Base-by-base conservation (phyloP, 2,329 filamentous ascomycete species). In the Colletotrichum karsti region DNA sequence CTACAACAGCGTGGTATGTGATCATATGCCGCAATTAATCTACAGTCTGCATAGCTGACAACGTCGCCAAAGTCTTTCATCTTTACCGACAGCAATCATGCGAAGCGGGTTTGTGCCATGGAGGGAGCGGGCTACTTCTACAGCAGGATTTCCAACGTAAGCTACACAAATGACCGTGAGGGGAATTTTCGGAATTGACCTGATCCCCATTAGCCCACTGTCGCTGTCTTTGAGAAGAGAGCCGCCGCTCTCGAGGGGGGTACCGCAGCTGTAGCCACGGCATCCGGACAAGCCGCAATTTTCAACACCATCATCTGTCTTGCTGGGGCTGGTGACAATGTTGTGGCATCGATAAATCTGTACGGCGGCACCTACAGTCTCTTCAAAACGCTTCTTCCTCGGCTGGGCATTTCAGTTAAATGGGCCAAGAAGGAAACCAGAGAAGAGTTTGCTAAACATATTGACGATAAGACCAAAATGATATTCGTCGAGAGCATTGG, bases 71-170 rank as follows among this genome's bases (percentile, higher is more conserved):
- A 94, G 92, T 97, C 94, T 75, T 99, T 86, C 81, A 90, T 90
- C 59, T 98, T 99, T 88, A 92, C 98, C 88, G 93, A 98, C 84
- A 97, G 94, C 58, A 95, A 94, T 51, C 96, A 98, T 76, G 96
- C 93, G 69, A 95, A 96, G 59, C 91, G 94, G 78, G 91, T 98
- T 41, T 98, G 98, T 78, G 93, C 93, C 77, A 93, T 99, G 80
- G 96, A 98, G 84, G 94, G 98, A 82, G 92, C 93, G 75, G 96
- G 95, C 81, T 98, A 98, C 83, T 97, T 98, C 80, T 98, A 99
- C 87, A 96, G 92, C 79, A 93, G 96, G 72, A 94, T 98, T 75
- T 94, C 93, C 92, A 98, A 98, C 82, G 92, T 93, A 76, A 77
- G 88, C 81, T 7, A n/a, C 37, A 12, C 9, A 12, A 41, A 9